phyloP scores from a whole-genome alignment of 2,329 filamentous ascomycete genomes.

The Scedosporium boydii region DNA sequence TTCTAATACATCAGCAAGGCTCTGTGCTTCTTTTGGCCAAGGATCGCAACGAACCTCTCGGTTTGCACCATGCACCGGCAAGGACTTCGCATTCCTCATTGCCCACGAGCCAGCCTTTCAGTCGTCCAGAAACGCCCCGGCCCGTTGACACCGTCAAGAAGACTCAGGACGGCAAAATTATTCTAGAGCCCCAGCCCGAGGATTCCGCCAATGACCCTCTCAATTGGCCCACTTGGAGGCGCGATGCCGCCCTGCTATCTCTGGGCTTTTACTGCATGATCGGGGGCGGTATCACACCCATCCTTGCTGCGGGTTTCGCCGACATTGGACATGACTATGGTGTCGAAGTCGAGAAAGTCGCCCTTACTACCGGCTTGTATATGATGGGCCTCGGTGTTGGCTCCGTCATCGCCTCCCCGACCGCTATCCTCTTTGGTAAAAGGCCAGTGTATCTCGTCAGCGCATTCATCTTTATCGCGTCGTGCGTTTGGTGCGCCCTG shows the following conservation, averaged over 20 bases:
- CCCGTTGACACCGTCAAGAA: conserved; percentile 42
- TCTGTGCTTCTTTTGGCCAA: conserved; percentile 48
- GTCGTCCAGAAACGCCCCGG: conserved; percentile 20
- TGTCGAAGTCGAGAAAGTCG: conserved; percentile 62
- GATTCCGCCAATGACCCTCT: conserved; percentile 84
- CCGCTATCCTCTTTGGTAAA: conserved; percentile 85
- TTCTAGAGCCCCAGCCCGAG: conserved; percentile 85
- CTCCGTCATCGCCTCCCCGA: conserved; percentile 76
- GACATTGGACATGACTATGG: conserved; percentile 59
- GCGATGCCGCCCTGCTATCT: conserved; percentile 70
- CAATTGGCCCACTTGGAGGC: conserved; percentile 78
- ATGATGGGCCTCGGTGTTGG: conserved; percentile 90
- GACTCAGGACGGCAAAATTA: conserved; percentile 72
- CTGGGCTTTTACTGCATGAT: conserved; percentile 90
- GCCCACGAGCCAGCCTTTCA: conserved; percentile 32
- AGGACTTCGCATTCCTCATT: conserved; percentile 50
- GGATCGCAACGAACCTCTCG: conserved; percentile 49
- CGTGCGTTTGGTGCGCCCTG: conserved; percentile 76
- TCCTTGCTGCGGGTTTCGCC: conserved; percentile 83
- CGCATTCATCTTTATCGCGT: conserved; percentile 65
- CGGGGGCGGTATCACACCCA: conserved; percentile 83
- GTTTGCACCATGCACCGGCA: conserved; percentile 45
- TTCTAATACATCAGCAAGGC: conserved; percentile 26
- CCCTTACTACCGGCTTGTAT: conserved; percentile 82
- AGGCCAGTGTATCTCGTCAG: conserved; percentile 78